These are phyloP conservation scores for Neurospora discreta DNA, from an alignment of 495 filamentous ascomycete species.

Conservation along the genomic window DNA sequence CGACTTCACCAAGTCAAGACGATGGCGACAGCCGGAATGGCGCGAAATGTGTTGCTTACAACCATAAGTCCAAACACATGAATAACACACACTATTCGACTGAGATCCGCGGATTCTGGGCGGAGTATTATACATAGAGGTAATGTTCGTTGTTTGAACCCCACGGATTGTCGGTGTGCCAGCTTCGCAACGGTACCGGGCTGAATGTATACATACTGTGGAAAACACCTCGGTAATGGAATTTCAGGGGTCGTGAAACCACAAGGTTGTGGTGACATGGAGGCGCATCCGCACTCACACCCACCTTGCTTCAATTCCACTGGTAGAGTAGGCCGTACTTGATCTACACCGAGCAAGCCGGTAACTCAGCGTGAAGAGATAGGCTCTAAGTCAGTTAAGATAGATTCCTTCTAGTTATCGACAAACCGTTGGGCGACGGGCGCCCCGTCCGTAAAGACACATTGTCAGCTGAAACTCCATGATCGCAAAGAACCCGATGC, in stretches of 20 bases:
- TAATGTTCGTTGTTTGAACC: background rate
- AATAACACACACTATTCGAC: background rate
- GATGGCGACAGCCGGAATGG: background rate
- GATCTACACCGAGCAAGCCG: background rate
- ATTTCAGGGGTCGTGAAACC: background rate
- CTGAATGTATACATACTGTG: background rate
- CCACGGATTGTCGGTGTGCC: background rate
- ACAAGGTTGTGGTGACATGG: background rate
- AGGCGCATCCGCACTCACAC: background rate
- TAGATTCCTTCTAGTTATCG: background rate
- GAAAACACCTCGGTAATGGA: background rate
- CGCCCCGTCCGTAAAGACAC: background rate
- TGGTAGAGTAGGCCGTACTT: background rate
- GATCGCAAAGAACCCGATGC: background rate
- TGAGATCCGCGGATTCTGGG: background rate
- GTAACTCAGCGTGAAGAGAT: background rate
- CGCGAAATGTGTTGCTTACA: background rate
- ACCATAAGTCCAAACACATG: background rate
- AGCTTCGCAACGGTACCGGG: background rate
- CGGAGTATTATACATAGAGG: background rate
- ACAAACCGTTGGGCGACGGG: background rate
- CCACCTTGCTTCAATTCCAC: background rate
- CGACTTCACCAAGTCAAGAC: background rate
- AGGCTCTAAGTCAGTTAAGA: background rate
- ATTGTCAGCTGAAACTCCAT: background rate